Base-by-base conservation (phyloP, 169 alveolate genomes). In the Blepharisma undulans region DNA sequence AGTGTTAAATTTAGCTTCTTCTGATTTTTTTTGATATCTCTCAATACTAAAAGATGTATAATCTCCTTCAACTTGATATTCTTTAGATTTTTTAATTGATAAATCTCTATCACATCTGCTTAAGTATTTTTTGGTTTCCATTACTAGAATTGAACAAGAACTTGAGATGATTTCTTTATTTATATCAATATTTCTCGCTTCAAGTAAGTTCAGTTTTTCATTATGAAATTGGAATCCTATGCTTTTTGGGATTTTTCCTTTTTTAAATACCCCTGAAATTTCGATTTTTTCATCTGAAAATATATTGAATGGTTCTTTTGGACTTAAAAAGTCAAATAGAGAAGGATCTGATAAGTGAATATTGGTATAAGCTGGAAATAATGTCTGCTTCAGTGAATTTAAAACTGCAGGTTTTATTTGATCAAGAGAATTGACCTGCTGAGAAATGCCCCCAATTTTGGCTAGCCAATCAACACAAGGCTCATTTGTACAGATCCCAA, bases 401-500 rank as follows among this genome's bases (percentile, higher is more conserved):
- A 48, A 48, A 48, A 48, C 66, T 2, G 66, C 66, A 48, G 66
- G 66, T 10, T 48, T 48, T 48, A 48, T 48, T 3, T 48, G 16
- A 1, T 48, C 2, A 10, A 48, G 12, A 48, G 66, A 10, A 48
- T 48, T 48, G 14, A 48, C 14, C 10, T 48, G 16, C 66, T 48
- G 3, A 48, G 66, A 87, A 76, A 85, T 61, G 16, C 87, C 87
- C 25, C 34, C 34, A 2, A 33, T 22, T 33, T 21, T 79, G 8
- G 87, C 87, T 25, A 22, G 61, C 12, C 34, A n/a, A 29, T 30
- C 1, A 30, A 79, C 25, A n/a, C 10, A 79, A 79, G 30, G 29
- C 34, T 29, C 30, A 79, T 32, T 79, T 25, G 34, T 79, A 74
- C 87, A 4, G 18, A 79, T 79, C 27, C 87, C 87, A 79, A 79